These are phyloP conservation scores for Linnemannia elongata DNA, from an alignment of 192 early-diverging fungal genomes.

Conservation along the genomic window DNA sequence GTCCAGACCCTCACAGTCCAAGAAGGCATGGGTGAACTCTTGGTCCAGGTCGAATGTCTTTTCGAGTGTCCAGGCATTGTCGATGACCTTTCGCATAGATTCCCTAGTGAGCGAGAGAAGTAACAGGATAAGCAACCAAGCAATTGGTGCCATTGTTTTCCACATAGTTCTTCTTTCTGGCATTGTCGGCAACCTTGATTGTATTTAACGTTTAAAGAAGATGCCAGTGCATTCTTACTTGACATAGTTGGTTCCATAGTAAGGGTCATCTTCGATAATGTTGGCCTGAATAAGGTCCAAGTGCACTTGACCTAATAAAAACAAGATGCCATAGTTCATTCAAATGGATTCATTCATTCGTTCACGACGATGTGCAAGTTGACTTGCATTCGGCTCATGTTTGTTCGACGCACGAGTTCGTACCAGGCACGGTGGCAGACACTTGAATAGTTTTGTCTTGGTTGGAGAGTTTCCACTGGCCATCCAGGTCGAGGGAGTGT, in stretches of 20 bases:
- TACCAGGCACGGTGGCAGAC: constrained; percentile 32
- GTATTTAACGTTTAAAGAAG: not conserved
- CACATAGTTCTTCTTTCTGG: not conserved
- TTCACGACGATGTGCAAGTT: not conserved
- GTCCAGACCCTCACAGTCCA: constrained; percentile 66
- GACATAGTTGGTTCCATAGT: constrained; percentile 49
- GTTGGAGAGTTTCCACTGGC: constrained; percentile 28
- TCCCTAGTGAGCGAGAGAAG: constrained; percentile 9
- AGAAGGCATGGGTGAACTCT: not conserved
- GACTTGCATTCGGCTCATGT: not conserved
- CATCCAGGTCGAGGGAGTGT: constrained; percentile 18
- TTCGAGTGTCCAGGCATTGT: constrained; percentile 20
- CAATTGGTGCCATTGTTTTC: not conserved
- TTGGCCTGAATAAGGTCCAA: constrained; percentile 36
- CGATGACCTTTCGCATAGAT: constrained; percentile 20
- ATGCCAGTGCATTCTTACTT: constrained; percentile 23
- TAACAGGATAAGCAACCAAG: not conserved
- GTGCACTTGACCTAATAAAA: constrained; percentile 36
- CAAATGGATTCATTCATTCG: not conserved
- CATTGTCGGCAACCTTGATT: no score
- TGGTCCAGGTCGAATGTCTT: constrained; percentile 16
- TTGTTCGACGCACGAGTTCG: not conserved
- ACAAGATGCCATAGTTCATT: not conserved
- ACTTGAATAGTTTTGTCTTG: constrained; percentile 11
- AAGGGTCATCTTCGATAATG: constrained; percentile 23